Percentiles rank a stretch among this genome's conserved stretches.
phyloP scores from a whole-genome alignment of 2,329 filamentous ascomycete genomes.

The Pestalotiopsis sp. region DNA sequence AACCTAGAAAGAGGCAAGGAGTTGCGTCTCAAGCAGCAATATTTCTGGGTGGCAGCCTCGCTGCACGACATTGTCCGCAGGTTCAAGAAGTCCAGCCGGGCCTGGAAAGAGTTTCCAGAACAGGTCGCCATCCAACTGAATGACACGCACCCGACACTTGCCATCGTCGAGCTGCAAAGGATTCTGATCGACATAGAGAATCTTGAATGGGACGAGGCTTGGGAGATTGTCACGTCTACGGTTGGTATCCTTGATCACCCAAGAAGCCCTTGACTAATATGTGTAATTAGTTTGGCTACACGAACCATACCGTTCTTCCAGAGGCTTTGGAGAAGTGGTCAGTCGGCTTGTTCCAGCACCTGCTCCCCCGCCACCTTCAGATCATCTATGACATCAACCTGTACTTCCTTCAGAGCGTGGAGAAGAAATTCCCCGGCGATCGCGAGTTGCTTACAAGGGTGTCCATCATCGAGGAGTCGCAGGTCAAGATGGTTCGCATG shows the following conservation, averaged over 20 bases:
- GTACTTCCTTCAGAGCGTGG: constrained; percentile 86
- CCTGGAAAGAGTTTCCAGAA: constrained; percentile 90
- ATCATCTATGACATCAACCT: constrained; percentile 99
- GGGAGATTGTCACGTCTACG: constrained; percentile 73
- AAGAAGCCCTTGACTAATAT: constrained; percentile 16
- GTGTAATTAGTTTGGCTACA: constrained; percentile 75
- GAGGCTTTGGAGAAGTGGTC: constrained; percentile 99
- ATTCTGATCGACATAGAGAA: constrained; percentile 89
- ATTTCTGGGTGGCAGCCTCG: constrained; percentile 99
- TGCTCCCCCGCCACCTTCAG: constrained; percentile 90
- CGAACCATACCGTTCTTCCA: constrained; percentile 96
- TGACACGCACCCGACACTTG: constrained; percentile 94
- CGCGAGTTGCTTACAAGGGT: constrained; percentile 81
- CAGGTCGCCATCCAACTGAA: constrained; percentile 98
- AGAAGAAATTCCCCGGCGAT: constrained; percentile 87
- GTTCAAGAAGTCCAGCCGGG: constrained; percentile 94
- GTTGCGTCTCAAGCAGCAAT: constrained; percentile 96
- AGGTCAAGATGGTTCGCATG: constrained; percentile 98
- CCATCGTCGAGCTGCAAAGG: constrained; percentile 92
- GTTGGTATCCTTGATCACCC: constrained; percentile 41
- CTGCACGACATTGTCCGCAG: constrained; percentile 93
- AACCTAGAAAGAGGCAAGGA: constrained; percentile 97
- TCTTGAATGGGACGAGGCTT: constrained; percentile 90
- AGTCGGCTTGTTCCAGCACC: constrained; percentile 85
- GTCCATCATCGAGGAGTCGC: constrained; percentile 97